These are phyloP conservation scores for Drechslerella dactyloides DNA, from an alignment of 2,329 filamentous ascomycete species.

Conservation along the genomic window DNA sequence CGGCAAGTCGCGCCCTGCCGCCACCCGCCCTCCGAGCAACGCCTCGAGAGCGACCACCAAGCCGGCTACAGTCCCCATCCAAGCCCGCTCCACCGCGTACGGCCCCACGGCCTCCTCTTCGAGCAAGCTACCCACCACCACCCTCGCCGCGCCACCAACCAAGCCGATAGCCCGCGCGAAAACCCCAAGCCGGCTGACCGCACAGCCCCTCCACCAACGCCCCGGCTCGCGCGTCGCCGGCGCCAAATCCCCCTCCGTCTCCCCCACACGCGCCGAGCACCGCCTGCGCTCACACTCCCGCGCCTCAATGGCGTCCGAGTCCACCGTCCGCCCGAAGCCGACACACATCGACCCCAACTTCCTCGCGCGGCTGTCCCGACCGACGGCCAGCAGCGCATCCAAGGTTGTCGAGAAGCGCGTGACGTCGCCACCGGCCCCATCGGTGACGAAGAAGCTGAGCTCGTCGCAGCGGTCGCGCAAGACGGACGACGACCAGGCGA, in stretches of 20 bases:
- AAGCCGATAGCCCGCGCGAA: slow-evolving; percentile 30
- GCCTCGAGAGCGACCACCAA: slow-evolving; percentile 19
- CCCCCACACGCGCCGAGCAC: slow-evolving; percentile 37
- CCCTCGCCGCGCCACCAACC: neutral
- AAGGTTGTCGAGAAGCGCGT: slow-evolving; percentile 48
- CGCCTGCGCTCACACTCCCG: slow-evolving; percentile 34
- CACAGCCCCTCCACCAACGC: slow-evolving; percentile 15
- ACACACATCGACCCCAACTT: slow-evolving; percentile 42
- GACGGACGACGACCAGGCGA: slow-evolving; percentile 42
- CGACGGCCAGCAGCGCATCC: slow-evolving; percentile 40
- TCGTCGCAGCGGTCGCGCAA: slow-evolving; percentile 37
- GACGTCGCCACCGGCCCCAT: slow-evolving; percentile 31
- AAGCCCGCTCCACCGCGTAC: slow-evolving; percentile 21
- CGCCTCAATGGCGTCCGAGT: slow-evolving; percentile 46
- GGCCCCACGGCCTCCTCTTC: slow-evolving; percentile 26
- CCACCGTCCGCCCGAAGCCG: slow-evolving; percentile 45
- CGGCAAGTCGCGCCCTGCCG: slow-evolving; percentile 10
- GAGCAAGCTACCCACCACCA: slow-evolving; percentile 13
- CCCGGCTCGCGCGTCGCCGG: slow-evolving; percentile 32
- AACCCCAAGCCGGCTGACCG: slow-evolving; percentile 35
- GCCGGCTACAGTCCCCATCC: slow-evolving; percentile 25
- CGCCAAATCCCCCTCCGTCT: slow-evolving; percentile 43
- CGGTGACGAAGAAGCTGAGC: slow-evolving; percentile 14
- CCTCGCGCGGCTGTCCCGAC: slow-evolving; percentile 42
- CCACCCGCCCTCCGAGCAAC: slow-evolving; percentile 16